Evolutionary conservation across 345 rosid species (phyloP).

Genomic region (Dimocarpus longan): DNA sequence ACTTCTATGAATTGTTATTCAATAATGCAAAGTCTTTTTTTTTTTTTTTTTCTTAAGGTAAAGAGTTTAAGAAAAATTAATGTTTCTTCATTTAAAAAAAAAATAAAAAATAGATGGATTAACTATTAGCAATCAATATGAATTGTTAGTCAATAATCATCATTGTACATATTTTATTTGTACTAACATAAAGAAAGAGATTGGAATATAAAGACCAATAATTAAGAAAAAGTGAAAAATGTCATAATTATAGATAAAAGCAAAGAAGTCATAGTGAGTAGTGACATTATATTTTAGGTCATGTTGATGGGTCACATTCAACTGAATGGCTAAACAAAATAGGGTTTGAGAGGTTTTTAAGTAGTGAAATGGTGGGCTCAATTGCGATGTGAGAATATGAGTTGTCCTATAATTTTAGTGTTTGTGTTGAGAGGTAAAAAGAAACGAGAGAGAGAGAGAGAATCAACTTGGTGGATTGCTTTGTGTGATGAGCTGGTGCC

Average conservation of each 20-base stretch:
- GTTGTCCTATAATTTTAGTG: background rate
- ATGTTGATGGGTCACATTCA: constrained; percentile 18
- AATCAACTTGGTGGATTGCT: constrained; percentile 40
- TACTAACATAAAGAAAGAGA: background rate
- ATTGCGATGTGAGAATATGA: background rate
- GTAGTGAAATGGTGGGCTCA: constrained; percentile 7
- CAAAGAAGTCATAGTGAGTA: background rate
- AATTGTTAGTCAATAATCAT: too few relatives aligned
- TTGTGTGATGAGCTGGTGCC: constrained; percentile 56
- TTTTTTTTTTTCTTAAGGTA: background rate
- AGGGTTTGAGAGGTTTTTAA: background rate
- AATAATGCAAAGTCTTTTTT: too few relatives aligned
- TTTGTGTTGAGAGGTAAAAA: background rate
- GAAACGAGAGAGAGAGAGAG: background rate
- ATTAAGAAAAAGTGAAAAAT: constrained; percentile 6
- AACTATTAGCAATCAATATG: too few relatives aligned
- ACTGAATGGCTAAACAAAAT: background rate
- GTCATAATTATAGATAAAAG: constrained; percentile 8
- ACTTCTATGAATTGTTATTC: background rate
- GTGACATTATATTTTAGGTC: background rate
- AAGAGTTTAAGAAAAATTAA: background rate
- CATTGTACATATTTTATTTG: too few relatives aligned
- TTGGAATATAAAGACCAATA: background rate
- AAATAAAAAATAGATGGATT: too few relatives aligned
- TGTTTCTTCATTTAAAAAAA: background rate